These are phyloP conservation scores for Hymenoscyphus salicellus DNA, from an alignment of 2,329 filamentous ascomycete genomes.

Conservation along the genomic window DNA sequence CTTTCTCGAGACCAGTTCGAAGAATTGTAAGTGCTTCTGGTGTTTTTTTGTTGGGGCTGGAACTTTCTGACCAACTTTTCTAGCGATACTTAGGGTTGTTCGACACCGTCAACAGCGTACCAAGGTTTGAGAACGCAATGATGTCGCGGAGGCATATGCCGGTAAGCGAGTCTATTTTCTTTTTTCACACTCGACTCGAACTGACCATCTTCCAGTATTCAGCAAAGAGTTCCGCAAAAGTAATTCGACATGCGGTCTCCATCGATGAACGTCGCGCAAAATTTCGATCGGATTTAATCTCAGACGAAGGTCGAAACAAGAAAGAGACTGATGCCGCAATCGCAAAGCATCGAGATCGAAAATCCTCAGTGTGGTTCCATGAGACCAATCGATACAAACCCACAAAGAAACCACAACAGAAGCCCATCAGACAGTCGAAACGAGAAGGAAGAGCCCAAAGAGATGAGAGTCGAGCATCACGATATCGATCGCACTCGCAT, in stretches of 20 bases:
- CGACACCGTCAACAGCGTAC: conserved; percentile 78
- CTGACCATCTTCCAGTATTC: conserved; percentile 8
- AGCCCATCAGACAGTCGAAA: background rate
- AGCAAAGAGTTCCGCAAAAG: conserved; percentile 15
- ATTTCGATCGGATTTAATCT: conserved; percentile 14
- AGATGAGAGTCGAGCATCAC: background rate
- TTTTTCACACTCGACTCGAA: too few relatives aligned
- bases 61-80: background rate
- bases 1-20: conserved; percentile 71
- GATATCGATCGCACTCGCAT: conserved; percentile 40
- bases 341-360: background rate
- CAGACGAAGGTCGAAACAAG: conserved; percentile 4
- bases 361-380: conserved; percentile 5
- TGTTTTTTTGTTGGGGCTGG: background rate
- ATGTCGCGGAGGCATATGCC: conserved; percentile 6
- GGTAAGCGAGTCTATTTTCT: background rate
- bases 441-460: background rate
- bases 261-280: conserved; percentile 19
- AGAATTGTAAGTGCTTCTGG: conserved; percentile 47
- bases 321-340: background rate
- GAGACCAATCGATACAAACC: conserved; percentile 5
- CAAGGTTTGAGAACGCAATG: conserved; percentile 59
- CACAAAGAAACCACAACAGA: background rate
- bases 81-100: conserved; percentile 71
- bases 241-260: conserved; percentile 16